Evolutionary conservation across 2,329 filamentous ascomycete genomes (phyloP).

Genomic region (Volutella citrinella): DNA sequence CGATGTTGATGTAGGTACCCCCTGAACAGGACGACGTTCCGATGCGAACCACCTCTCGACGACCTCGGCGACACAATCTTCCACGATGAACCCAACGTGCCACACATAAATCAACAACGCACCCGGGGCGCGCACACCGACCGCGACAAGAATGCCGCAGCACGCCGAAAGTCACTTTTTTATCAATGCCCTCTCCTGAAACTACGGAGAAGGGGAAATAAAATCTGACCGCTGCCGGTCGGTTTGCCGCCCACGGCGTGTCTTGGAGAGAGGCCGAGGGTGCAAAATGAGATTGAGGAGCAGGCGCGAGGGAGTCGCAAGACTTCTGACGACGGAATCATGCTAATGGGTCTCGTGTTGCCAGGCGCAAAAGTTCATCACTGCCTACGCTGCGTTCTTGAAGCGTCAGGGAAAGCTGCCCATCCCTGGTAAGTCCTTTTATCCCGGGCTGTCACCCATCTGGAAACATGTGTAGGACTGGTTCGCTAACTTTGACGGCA

Average conservation of each 20-base stretch:
- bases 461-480: fast-evolving
- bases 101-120: not conserved
- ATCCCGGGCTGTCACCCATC: too few species aligned
- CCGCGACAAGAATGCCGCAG: too few species aligned
- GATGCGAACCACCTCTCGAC: constrained; percentile 21
- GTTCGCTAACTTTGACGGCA: constrained; percentile 34
- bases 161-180: not conserved
- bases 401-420: constrained; percentile 93
- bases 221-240: constrained; percentile 17
- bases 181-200: too few species aligned
- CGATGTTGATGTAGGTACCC: constrained; percentile 75
- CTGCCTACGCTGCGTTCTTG: constrained; percentile 82
- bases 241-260: too few species aligned
- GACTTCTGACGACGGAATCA: constrained; percentile 71
- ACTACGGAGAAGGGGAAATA: constrained; percentile 1
- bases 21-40: constrained; percentile 22
- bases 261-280: constrained; percentile 14
- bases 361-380: constrained; percentile 86
- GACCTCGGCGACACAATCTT: constrained; percentile 28
- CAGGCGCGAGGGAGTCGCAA: constrained; percentile 72
- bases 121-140: too few species aligned
- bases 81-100: constrained; percentile 17
- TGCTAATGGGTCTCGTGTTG: constrained; percentile 58
- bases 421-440: constrained; percentile 70
- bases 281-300: constrained; percentile 43